Evolutionary conservation across 169 alveolate species (phyloP).

Genomic region (Besnoitia besnoiti): DNA sequence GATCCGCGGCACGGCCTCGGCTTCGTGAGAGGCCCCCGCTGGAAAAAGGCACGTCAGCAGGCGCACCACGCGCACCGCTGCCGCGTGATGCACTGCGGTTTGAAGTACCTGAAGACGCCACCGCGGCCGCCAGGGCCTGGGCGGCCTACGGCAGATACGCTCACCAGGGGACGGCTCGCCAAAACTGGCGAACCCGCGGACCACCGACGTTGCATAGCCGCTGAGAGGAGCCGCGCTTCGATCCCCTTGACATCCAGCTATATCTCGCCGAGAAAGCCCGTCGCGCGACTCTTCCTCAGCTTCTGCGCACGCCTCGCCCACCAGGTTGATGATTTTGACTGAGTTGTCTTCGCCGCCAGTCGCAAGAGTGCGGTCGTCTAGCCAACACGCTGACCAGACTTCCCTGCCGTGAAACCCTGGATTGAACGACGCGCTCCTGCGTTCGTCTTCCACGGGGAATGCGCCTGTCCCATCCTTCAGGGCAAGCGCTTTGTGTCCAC

Average conservation of each 20-base stretch:
- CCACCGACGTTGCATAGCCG: no score
- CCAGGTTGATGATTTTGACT: neutral
- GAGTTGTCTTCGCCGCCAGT: constrained; percentile 44
- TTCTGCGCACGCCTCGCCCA: neutral
- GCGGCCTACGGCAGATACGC: no score
- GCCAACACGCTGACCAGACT: neutral
- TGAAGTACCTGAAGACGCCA: neutral
- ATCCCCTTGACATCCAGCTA: no score
- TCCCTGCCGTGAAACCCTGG: constrained; percentile 41
- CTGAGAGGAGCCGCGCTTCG: no score
- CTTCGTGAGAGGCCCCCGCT: neutral
- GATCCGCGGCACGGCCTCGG: neutral
- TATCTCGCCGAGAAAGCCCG: no score
- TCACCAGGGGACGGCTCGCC: no score
- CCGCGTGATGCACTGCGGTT: constrained; percentile 31
- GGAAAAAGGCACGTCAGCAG: neutral
- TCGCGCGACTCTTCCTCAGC: neutral
- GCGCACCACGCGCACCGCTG: constrained; percentile 18
- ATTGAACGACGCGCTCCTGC: neutral
- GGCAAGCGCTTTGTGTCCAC: neutral
- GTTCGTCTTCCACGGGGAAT: neutral
- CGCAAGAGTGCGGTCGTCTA: constrained; percentile 5
- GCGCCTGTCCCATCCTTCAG: neutral
- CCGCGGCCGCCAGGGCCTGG: no score
- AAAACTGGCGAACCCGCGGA: no score